phyloP scores from a whole-genome alignment of 164 flowering plant genomes.

The Vitis rupestris region DNA sequence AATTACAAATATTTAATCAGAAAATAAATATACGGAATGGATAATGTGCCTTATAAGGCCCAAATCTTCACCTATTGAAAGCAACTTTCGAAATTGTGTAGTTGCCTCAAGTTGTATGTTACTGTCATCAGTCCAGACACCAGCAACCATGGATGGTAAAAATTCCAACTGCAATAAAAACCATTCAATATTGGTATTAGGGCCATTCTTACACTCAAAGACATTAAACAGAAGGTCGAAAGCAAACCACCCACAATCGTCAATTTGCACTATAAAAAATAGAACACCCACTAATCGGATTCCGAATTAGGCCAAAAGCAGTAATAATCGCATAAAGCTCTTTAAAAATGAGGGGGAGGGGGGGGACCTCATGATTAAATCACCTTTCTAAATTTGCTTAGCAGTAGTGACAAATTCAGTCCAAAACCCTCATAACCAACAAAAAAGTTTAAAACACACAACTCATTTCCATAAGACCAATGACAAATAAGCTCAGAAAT shows the following conservation, averaged over 20 bases:
- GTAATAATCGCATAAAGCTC: no score
- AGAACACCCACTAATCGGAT: no score
- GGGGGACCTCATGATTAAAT: no score
- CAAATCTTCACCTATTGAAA: slow-evolving; percentile 42
- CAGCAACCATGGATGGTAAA: slow-evolving; percentile 53
- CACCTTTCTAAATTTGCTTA: no score
- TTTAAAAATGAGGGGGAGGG: no score
- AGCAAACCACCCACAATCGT: background rate
- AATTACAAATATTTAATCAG: background rate
- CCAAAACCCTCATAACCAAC: no score
- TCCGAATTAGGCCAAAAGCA: no score
- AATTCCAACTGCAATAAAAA: slow-evolving; percentile 36
- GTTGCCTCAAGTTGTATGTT: slow-evolving; percentile 48
- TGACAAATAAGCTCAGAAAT: no score
- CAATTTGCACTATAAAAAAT: background rate
- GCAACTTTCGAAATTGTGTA: slow-evolving; percentile 49
- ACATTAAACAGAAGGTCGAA: background rate
- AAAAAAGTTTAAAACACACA: no score
- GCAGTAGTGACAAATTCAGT: no score
- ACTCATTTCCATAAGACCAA: no score
- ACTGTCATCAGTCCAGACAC: slow-evolving; percentile 42
- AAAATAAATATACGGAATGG: background rate
- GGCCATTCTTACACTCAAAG: background rate
- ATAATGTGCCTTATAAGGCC: background rate
- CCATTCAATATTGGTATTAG: background rate